Conservation (phyloP, 2,329 filamentous ascomycete genomes). For the Pestalotiopsis sp. region DNA sequence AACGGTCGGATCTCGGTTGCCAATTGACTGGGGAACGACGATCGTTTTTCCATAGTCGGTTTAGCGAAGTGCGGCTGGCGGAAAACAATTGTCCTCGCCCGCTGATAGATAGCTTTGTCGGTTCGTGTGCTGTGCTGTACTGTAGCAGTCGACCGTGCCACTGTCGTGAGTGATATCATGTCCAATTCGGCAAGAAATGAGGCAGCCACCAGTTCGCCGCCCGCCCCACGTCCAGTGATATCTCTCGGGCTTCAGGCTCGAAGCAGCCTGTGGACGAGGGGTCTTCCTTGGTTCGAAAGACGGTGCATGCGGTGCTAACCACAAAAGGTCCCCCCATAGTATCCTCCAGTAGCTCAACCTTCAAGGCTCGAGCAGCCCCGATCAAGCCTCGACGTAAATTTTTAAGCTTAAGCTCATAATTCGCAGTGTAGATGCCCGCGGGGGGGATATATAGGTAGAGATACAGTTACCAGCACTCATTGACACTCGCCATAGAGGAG, state of each 20-base stretch:
- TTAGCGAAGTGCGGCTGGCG: background rate
- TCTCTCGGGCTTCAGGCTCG: background rate
- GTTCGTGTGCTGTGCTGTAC: background rate
- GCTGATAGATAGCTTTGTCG: background rate
- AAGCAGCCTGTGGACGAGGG: background rate
- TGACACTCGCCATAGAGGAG: background rate
- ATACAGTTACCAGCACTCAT: background rate
- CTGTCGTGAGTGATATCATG: background rate
- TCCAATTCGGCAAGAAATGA: background rate
- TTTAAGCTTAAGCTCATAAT: background rate
- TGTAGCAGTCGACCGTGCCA: background rate
- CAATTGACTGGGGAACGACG: background rate
- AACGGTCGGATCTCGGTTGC: background rate
- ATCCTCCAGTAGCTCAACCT: background rate
- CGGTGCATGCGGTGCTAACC: background rate
- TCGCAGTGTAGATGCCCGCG: background rate
- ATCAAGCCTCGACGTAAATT: background rate
- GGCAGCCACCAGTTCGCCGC: background rate
- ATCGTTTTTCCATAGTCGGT: background rate
- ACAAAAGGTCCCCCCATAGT: background rate
- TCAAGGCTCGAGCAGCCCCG: too few species aligned
- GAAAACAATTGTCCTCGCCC: too few species aligned
- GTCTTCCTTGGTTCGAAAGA: background rate
- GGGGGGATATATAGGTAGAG: too few species aligned
- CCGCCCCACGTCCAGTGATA: slow-evolving; percentile 1